Conservation (phyloP, 2,329 filamentous ascomycete genomes). For the Colletotrichum zoysiae region DNA sequence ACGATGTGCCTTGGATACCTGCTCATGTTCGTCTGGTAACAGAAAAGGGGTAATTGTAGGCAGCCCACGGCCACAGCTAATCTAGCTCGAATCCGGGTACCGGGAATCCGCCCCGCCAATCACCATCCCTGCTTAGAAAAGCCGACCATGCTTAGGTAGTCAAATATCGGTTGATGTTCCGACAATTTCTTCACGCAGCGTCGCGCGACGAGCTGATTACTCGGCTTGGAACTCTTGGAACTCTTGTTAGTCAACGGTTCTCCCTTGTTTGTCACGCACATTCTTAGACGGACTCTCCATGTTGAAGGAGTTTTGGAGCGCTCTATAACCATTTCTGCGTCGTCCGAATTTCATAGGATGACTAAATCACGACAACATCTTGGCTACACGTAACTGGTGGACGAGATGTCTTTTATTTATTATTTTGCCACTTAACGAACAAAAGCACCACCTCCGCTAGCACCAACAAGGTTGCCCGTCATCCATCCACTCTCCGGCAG, state of each 20-base stretch:
- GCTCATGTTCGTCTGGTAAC: not conserved
- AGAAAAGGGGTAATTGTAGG: not conserved
- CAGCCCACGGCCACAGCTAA: not conserved
- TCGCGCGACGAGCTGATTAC: not conserved
- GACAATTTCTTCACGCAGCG: not conserved
- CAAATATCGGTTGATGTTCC: not conserved
- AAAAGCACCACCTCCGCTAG: slow-evolving; percentile 66
- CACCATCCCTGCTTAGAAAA: not conserved
- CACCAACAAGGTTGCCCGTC: slow-evolving; percentile 77
- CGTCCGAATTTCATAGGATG: not conserved
- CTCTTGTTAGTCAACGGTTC: not conserved
- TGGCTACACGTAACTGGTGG: slow-evolving; percentile 8
- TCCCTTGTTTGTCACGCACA: not conserved
- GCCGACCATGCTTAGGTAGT: too few relatives aligned
- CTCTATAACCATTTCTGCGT: not conserved
- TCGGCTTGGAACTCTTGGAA: too few relatives aligned
- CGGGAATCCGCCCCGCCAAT: not conserved
- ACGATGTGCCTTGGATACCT: too few relatives aligned
- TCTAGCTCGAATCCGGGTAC: not conserved
- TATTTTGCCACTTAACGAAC: slow-evolving; percentile 18
- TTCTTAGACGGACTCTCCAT: not conserved
- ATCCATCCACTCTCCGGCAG: slow-evolving; percentile 75
- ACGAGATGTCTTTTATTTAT: not conserved
- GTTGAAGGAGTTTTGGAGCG: not conserved
- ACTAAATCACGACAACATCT: not conserved